Evolutionary conservation across 2,329 filamentous ascomycete species (phyloP).

Genomic region (Colletotrichum navitas): DNA sequence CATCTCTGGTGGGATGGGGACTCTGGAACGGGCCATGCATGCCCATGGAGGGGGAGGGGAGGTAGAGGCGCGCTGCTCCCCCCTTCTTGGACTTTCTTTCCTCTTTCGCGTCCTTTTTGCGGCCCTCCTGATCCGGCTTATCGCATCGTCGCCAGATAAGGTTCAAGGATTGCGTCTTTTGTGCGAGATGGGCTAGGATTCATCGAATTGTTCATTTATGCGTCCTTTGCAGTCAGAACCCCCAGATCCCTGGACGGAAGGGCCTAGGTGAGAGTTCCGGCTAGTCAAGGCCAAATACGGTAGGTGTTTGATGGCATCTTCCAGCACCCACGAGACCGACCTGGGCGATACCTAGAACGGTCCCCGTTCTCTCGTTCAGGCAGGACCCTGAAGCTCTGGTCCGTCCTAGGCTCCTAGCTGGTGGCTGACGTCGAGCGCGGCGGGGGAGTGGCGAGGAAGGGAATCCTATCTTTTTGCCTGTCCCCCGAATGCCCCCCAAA

Average conservation of each 20-base stretch:
- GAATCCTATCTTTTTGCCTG: slow-evolving; percentile 18
- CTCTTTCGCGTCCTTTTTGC: not conserved
- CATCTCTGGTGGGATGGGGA: slow-evolving; percentile 5
- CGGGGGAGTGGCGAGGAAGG: slow-evolving; percentile 18
- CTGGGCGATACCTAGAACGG: not conserved
- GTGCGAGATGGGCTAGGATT: slow-evolving; percentile 34
- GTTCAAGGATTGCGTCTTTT: slow-evolving; percentile 37
- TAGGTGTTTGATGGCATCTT: slow-evolving; percentile 13
- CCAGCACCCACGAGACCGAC: slow-evolving; percentile 9
- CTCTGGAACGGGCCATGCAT: slow-evolving; percentile 20
- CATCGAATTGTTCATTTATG: slow-evolving; percentile 31
- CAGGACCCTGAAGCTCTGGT: slow-evolving; percentile 36
- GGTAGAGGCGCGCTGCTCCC: not conserved
- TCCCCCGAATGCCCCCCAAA: not conserved
- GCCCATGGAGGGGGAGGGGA: not conserved
- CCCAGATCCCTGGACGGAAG: not conserved
- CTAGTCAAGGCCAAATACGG: not conserved
- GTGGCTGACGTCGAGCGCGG: slow-evolving; percentile 24
- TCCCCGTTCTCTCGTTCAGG: not conserved
- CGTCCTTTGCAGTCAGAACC: slow-evolving; percentile 24
- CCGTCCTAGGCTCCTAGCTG: not conserved
- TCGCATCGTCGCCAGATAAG: slow-evolving; percentile 28
- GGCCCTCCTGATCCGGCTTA: slow-evolving; percentile 3
- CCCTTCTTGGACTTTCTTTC: not conserved
- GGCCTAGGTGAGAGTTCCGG: not conserved